phyloP scores from a whole-genome alignment of 2,329 filamentous ascomycete species.

The Cladosporium sp. region DNA sequence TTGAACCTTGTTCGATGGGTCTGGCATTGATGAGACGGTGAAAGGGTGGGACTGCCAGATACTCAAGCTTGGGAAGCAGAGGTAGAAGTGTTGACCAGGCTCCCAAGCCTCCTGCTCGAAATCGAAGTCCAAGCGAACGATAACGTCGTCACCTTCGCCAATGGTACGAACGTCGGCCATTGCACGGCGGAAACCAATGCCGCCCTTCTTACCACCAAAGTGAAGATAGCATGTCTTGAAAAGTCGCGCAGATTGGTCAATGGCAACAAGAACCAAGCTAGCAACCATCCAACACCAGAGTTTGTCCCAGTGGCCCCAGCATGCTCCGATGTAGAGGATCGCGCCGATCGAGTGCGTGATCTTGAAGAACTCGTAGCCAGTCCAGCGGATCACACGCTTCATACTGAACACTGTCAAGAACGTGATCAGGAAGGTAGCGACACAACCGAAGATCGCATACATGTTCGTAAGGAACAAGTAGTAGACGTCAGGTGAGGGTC shows the following conservation, averaged over 20 bases:
- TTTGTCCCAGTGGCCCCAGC: slow-evolving; percentile 69
- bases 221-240: slow-evolving; percentile 59
- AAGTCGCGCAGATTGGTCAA: slow-evolving; percentile 60
- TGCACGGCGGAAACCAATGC: slow-evolving; percentile 53
- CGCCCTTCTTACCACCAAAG: slow-evolving; percentile 14
- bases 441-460: slow-evolving; percentile 70
- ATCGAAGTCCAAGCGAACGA: slow-evolving; percentile 60
- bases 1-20: slow-evolving; percentile 23
- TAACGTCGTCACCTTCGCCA: slow-evolving; percentile 19
- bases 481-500: slow-evolving; percentile 63
- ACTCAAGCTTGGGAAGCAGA: slow-evolving; percentile 62
- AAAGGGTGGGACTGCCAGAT: slow-evolving; percentile 73
- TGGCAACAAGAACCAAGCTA: slow-evolving; percentile 58
- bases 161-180: slow-evolving; percentile 34
- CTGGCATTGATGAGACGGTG: slow-evolving; percentile 55
- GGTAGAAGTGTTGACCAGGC: slow-evolving; percentile 67
- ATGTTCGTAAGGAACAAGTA: slow-evolving; percentile 55
- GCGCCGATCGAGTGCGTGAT: slow-evolving; percentile 70
- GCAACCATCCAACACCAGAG: slow-evolving; percentile 67
- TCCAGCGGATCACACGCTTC: slow-evolving; percentile 57
- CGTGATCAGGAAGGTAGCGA: slow-evolving; percentile 62
- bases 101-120: slow-evolving; percentile 58
- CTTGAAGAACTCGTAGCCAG: slow-evolving; percentile 74
- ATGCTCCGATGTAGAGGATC: slow-evolving; percentile 69
- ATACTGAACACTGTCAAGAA: slow-evolving; percentile 59